Conservation (phyloP, 208 protist genomes). For the Acanthamoeba culbertsoni region DNA sequence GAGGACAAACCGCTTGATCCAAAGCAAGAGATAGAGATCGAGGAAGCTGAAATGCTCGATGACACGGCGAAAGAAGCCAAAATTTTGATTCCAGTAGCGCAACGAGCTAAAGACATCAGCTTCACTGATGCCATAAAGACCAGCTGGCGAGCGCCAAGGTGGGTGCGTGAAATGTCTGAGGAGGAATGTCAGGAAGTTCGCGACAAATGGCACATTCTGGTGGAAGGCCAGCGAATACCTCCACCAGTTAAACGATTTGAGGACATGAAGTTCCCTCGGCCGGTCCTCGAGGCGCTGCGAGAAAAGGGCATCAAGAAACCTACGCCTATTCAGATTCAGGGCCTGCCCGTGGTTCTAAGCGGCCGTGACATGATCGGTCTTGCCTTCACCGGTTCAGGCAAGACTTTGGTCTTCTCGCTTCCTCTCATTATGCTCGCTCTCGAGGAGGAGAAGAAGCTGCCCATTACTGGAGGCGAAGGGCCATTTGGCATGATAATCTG, state of each 20-base stretch:
- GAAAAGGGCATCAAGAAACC: conserved; percentile 83
- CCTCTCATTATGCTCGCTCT: conserved; percentile 87
- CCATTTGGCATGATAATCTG: conserved; percentile 87
- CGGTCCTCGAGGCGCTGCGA: conserved; percentile 77
- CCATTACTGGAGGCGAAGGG: conserved; percentile 84
- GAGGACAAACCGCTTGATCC: neutral
- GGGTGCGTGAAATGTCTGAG: conserved; percentile 61
- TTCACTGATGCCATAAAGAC: conserved; percentile 2
- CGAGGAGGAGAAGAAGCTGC: conserved; percentile 84
- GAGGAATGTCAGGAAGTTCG: conserved; percentile 68
- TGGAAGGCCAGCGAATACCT: conserved; percentile 83
- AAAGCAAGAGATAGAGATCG: neutral
- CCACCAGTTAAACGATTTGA: conserved; percentile 83
- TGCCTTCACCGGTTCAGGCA: conserved; percentile 90
- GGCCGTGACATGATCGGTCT: conserved; percentile 92
- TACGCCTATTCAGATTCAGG: conserved; percentile 92
- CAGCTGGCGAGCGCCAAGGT: conserved; percentile 11
- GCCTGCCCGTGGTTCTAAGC: conserved; percentile 82
- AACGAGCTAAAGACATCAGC: conserved; percentile 40
- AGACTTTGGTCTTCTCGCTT: conserved; percentile 90
- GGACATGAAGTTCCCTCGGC: conserved; percentile 84
- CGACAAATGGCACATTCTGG: conserved; percentile 83
- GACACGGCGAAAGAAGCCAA: conserved; percentile 18
- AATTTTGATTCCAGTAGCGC: conserved; percentile 7
- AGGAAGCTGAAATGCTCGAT: conserved; percentile 17